Evolutionary conservation across 495 filamentous ascomycete species (phyloP).

Genomic region (Coniosporium apollinis): DNA sequence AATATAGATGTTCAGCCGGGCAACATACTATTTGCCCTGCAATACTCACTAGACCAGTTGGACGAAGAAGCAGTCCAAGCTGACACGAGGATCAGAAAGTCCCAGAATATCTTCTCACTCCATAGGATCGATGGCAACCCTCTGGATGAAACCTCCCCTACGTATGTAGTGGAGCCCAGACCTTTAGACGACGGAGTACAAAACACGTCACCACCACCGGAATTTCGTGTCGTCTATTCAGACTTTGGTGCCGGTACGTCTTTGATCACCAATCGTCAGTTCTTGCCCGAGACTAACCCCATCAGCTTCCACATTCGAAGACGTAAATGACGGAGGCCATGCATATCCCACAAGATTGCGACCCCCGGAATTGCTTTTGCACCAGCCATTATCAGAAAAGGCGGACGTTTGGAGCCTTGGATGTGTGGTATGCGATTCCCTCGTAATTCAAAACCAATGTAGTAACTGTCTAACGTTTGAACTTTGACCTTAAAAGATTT

Average conservation of each 20-base stretch:
- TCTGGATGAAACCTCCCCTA: background rate
- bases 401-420: background rate
- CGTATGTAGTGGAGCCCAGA: background rate
- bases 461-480: background rate
- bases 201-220: background rate
- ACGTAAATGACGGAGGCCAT: background rate
- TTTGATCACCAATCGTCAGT: background rate
- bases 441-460: background rate
- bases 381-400: background rate
- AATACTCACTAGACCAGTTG: background rate
- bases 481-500: background rate
- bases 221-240: background rate
- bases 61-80: background rate
- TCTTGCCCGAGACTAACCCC: background rate
- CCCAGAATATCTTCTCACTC: background rate
- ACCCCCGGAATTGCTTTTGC: background rate
- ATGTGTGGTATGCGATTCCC: background rate
- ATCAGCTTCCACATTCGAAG: background rate
- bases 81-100: background rate
- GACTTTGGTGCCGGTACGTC: conserved; percentile 1
- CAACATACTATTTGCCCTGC: background rate
- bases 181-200: background rate
- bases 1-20: background rate
- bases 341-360: background rate
- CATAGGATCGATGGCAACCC: background rate